Evolutionary conservation across 768 basidiomycete genomes (phyloP).

Genomic region (Cystobasidium tubakii): DNA sequence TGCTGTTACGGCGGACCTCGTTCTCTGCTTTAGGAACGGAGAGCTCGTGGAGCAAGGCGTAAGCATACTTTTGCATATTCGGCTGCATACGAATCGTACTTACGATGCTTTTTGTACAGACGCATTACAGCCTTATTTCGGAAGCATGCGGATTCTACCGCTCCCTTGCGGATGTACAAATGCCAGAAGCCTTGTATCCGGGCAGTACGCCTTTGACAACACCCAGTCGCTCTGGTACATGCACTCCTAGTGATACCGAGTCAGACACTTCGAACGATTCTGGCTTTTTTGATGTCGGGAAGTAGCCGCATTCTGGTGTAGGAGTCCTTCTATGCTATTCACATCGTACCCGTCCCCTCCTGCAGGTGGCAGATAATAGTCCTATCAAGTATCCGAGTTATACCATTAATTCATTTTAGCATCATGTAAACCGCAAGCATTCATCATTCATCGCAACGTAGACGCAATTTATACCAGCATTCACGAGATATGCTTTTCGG

Average conservation of each 20-base stretch:
- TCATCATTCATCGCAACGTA: too few species aligned
- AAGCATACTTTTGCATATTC: not conserved
- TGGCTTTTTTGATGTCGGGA: not conserved
- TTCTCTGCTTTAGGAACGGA: not conserved
- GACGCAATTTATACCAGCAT: too few species aligned
- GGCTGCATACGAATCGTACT: not conserved
- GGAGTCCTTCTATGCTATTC: too few species aligned
- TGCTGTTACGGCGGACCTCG: not conserved
- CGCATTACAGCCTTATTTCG: not conserved
- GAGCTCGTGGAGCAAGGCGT: constrained; percentile 13
- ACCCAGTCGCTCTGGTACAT: not conserved
- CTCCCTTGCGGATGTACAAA: not conserved
- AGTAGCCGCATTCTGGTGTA: not conserved
- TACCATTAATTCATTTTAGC: too few species aligned
- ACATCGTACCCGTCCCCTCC: too few species aligned
- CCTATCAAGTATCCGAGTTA: too few species aligned
- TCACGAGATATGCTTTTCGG: too few species aligned
- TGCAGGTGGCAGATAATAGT: too few species aligned
- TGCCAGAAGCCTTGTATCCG: not conserved
- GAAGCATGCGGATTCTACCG: not conserved
- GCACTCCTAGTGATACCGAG: not conserved
- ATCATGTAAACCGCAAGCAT: too few species aligned
- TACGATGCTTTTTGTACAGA: not conserved
- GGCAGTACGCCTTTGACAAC: not conserved
- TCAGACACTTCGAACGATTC: not conserved